Evolutionary conservation across 2,329 filamentous ascomycete genomes (phyloP).

Genomic region (Talaromyces sp.): DNA sequence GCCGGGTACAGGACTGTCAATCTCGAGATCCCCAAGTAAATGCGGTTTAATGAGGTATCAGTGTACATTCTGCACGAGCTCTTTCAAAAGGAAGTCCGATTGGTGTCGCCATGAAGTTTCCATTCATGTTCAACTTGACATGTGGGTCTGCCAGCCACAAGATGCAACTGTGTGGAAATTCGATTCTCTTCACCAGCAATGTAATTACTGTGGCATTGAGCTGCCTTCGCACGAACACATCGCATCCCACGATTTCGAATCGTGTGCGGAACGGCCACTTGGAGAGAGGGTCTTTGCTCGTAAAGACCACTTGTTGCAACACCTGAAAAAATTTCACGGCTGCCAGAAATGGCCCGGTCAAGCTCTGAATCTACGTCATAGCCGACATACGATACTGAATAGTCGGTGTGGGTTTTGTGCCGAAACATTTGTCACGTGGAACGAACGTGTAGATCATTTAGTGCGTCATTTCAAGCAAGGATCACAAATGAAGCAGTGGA

Average conservation of each 20-base stretch:
- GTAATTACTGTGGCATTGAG: slow-evolving; percentile 49
- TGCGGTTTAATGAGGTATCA: slow-evolving; percentile 29
- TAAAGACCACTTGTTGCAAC: slow-evolving; percentile 57
- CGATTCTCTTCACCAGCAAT: slow-evolving; percentile 25
- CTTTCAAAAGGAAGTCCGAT: slow-evolving; percentile 50
- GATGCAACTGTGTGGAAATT: slow-evolving; percentile 17
- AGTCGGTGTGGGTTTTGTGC: slow-evolving; percentile 55
- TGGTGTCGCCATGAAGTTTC: slow-evolving; percentile 52
- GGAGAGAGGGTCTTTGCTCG: slow-evolving; percentile 54
- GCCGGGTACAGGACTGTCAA: slow-evolving; percentile 7
- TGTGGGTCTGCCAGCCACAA: slow-evolving; percentile 32
- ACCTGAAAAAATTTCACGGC: slow-evolving; percentile 53
- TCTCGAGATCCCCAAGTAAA: slow-evolving; percentile 17
- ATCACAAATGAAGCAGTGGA: slow-evolving; percentile 53
- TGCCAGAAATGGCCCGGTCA: slow-evolving; percentile 41
- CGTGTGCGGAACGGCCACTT: slow-evolving; percentile 51
- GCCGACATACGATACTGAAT: slow-evolving; percentile 43
- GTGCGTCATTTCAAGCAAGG: slow-evolving; percentile 55
- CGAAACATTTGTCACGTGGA: slow-evolving; percentile 48
- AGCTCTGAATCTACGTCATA: slow-evolving; percentile 50
- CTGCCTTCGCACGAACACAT: slow-evolving; percentile 48
- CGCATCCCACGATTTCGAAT: slow-evolving; percentile 49
- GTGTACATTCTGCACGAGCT: slow-evolving; percentile 50
- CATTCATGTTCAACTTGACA: slow-evolving; percentile 48
- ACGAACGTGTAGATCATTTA: slow-evolving; percentile 51